Evolutionary conservation across 2,329 filamentous ascomycete species (phyloP).

Genomic region (Cercospora sp.): DNA sequence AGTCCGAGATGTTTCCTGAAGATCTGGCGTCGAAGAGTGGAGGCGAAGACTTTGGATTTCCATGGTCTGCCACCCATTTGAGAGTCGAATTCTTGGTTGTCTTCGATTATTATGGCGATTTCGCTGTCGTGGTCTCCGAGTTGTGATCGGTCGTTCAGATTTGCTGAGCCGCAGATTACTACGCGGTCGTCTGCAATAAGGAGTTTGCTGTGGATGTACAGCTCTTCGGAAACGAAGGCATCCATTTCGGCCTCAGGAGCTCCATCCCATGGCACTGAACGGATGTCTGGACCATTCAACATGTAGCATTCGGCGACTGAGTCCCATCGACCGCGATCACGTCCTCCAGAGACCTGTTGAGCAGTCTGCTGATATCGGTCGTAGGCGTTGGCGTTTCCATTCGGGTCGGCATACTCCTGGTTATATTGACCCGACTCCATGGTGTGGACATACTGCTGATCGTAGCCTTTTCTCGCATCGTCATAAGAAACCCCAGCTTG

Average conservation of each 20-base stretch:
- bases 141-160: constrained; percentile 72
- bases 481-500: constrained; percentile 68
- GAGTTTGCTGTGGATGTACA: constrained; percentile 68
- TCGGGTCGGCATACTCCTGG: constrained; percentile 34
- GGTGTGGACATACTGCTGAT: constrained; percentile 38
- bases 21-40: constrained; percentile 78
- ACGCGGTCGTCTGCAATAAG: constrained; percentile 80
- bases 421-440: constrained; percentile 37
- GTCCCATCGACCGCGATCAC: constrained; percentile 65
- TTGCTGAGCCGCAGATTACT: constrained; percentile 77
- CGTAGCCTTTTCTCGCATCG: constrained; percentile 62
- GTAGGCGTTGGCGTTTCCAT: constrained; percentile 47
- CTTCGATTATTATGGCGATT: constrained; percentile 86
- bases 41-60: constrained; percentile 72
- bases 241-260: constrained; percentile 58
- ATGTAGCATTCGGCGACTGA: constrained; percentile 80
- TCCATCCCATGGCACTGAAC: constrained; percentile 61
- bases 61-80: constrained; percentile 73
- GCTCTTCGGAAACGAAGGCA: constrained; percentile 63
- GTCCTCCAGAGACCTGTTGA: constrained; percentile 51
- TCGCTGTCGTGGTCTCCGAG: constrained; percentile 83
- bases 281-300: constrained; percentile 71
- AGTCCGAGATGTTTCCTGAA: constrained; percentile 92
- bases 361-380: constrained; percentile 73
- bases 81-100: constrained; percentile 68